These are phyloP conservation scores for Ophiostoma populinum DNA, from an alignment of 2,329 filamentous ascomycete genomes.

Conservation along the genomic window DNA sequence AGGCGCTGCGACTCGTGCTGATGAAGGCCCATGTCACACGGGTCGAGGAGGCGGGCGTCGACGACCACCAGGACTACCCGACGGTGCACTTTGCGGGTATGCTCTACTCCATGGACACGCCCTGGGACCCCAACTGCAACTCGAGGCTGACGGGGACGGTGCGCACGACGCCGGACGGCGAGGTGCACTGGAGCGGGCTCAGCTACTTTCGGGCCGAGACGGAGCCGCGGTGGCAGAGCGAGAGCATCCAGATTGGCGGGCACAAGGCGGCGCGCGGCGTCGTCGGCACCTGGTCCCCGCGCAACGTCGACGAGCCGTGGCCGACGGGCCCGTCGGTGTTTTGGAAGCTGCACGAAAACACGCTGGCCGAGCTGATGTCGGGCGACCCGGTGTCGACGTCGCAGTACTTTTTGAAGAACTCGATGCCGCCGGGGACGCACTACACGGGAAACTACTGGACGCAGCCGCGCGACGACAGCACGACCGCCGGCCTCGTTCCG, in stretches of 20 bases:
- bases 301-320: conserved; percentile 50
- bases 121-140: conserved; percentile 52
- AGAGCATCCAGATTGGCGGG: conserved; percentile 59
- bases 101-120: conserved; percentile 42
- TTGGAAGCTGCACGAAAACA: conserved; percentile 43
- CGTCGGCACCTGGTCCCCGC: conserved; percentile 64
- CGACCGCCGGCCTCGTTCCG: not conserved
- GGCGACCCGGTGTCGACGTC: not conserved
- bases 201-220: conserved; percentile 47
- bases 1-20: conserved; percentile 53
- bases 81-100: conserved; percentile 52
- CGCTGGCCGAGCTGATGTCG: not conserved
- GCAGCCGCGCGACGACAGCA: not conserved
- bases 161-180: conserved; percentile 48
- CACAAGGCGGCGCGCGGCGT: conserved; percentile 46
- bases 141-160: conserved; percentile 48
- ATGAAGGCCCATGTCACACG: conserved; percentile 47
- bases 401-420: conserved; percentile 5
- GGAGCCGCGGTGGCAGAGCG: conserved; percentile 57
- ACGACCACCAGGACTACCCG: conserved; percentile 40
- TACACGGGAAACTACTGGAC: too few species aligned
- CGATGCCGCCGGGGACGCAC: too few species aligned
- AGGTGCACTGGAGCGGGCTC: conserved; percentile 57
- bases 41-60: conserved; percentile 39
- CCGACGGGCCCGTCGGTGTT: conserved; percentile 56